Conservation (phyloP, 2,329 filamentous ascomycete species). For the Aurifilum marmelostoma region DNA sequence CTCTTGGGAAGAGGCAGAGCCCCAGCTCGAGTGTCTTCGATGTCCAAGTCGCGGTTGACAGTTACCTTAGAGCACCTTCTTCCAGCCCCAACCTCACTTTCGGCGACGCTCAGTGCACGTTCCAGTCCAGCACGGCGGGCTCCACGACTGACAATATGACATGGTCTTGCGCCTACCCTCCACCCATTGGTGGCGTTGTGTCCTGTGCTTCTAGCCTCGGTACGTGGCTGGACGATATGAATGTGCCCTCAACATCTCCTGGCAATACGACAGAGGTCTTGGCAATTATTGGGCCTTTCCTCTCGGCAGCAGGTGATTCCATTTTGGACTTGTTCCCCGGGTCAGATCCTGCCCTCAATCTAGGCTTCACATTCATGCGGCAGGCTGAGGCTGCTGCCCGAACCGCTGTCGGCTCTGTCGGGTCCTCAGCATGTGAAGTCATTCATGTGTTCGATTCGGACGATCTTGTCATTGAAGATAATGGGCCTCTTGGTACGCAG, state of each 20-base stretch:
- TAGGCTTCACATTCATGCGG: constrained; percentile 30
- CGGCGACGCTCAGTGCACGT: constrained; percentile 30
- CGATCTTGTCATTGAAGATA: constrained; percentile 30
- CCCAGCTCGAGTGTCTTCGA: constrained; percentile 31
- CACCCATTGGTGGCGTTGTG: constrained; percentile 29
- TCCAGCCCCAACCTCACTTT: constrained; percentile 30
- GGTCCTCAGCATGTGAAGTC: constrained; percentile 29
- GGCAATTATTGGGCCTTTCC: constrained; percentile 29
- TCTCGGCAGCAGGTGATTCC: constrained; percentile 27
- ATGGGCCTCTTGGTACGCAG: constrained; percentile 28
- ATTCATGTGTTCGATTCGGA: constrained; percentile 33
- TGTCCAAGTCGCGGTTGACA: constrained; percentile 30
- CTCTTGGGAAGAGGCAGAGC: constrained; percentile 16
- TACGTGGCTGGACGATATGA: constrained; percentile 29
- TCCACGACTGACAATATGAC: constrained; percentile 28
- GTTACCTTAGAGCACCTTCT: constrained; percentile 24
- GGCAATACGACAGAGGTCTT: constrained; percentile 29
- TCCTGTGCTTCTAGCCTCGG: constrained; percentile 30
- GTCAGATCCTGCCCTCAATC: constrained; percentile 27
- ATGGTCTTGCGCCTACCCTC: constrained; percentile 33
- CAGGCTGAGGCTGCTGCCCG: constrained; percentile 29
- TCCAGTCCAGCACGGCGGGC: constrained; percentile 18
- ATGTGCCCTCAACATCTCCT: constrained; percentile 11
- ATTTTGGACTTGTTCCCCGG: constrained; percentile 30
- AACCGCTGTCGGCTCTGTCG: constrained; percentile 29